Base-by-base conservation (phyloP, 345 rosid species). In the Eucalyptus fibrosa region DNA sequence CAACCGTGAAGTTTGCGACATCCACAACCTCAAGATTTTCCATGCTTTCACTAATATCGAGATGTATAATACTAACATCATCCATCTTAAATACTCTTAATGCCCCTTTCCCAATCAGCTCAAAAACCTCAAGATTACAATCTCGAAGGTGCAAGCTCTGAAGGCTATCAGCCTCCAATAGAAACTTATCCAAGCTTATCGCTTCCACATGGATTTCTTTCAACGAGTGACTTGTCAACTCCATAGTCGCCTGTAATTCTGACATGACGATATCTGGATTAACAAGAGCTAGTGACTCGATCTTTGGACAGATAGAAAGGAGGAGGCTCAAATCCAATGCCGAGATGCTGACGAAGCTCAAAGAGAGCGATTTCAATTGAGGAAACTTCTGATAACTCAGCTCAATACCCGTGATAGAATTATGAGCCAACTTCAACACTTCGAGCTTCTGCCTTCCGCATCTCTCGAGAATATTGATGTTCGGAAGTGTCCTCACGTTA, bases 361-460 rank as follows among this genome's bases (percentile, higher is more conserved):
- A 65, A 6, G 99, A 96, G 81, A 98, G 97, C 1, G 96, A 97
- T 86, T 91, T 96, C 94, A 98, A 92, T 91, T 97, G 95, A 91
- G 97, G 97, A 72, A 96, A 98, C 72, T 96, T 94, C 96, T 96
- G 99, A 82, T 95, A 97, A 88, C 89, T 95, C 23, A 98, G 98
- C 88, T 97, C 99, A 50, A 98, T 95, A 4, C 96, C 96, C 1
- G 94, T 92, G 72, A 97, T 93, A 5, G 94, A 92, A 89, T 94
- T 96, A 91, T 94, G 95, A 34, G 98, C 95, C 91, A 98, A 86
- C 45, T 87, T 90, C 91, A 96, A 91, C 40, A 88, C 86, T 88
- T 97, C 98, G 30, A 98, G 93, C 94, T 95, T 96, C 91, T 96
- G 98, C 92, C 97, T 94, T 86, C 98, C 96, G 65, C 99, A 96